Percentiles rank a stretch among this genome's conserved stretches.
Evolutionary conservation across 1,284 basidiomycete species (phyloP).

Genomic region (Ustilago sp.): DNA sequence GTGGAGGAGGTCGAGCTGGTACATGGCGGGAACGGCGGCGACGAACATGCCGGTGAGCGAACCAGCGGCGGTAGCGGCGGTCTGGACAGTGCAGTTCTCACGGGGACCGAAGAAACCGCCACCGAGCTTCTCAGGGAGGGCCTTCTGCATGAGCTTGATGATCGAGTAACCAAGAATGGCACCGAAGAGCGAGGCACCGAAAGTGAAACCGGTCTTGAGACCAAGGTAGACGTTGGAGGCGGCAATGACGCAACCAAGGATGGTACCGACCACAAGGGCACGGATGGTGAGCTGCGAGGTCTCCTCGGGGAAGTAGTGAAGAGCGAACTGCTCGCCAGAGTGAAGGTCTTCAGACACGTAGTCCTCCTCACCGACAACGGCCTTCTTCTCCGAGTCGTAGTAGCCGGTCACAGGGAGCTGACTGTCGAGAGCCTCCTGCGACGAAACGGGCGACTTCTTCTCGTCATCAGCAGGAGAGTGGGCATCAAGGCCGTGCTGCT

Average conservation of each 20-base stretch:
- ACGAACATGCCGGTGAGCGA: constrained; percentile 75
- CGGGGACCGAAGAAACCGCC: constrained; percentile 78
- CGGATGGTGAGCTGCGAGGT: constrained; percentile 67
- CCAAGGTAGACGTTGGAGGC: constrained; percentile 79
- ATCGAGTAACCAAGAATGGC: constrained; percentile 78
- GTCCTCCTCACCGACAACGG: constrained; percentile 40
- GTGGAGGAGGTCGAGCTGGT: constrained; percentile 71
- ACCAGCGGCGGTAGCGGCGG: constrained; percentile 60
- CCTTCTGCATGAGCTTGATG: constrained; percentile 75
- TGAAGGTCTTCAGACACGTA: constrained; percentile 40
- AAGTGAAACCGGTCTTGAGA: constrained; percentile 76
- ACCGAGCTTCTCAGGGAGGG: constrained; percentile 73
- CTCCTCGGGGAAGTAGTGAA: constrained; percentile 53
- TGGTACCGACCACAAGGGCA: constrained; percentile 75
- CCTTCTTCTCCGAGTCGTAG: constrained; percentile 50
- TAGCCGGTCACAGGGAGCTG: constrained; percentile 41
- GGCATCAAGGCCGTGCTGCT: constrained; percentile 34
- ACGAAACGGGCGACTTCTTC: constrained; percentile 49
- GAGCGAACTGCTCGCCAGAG: constrained; percentile 48
- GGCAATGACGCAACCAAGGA: constrained; percentile 76
- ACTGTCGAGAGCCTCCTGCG: constrained; percentile 30
- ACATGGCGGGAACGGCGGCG: constrained; percentile 78
- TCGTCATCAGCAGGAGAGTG: constrained; percentile 32
- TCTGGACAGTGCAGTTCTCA: constrained; percentile 74
- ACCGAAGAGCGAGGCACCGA: constrained; percentile 77